Evolutionary conservation across 2,329 filamentous ascomycete genomes (phyloP), one percentile per base, ranked within the genome.

Genomic region (Hymenoscyphus albidus): DNA sequence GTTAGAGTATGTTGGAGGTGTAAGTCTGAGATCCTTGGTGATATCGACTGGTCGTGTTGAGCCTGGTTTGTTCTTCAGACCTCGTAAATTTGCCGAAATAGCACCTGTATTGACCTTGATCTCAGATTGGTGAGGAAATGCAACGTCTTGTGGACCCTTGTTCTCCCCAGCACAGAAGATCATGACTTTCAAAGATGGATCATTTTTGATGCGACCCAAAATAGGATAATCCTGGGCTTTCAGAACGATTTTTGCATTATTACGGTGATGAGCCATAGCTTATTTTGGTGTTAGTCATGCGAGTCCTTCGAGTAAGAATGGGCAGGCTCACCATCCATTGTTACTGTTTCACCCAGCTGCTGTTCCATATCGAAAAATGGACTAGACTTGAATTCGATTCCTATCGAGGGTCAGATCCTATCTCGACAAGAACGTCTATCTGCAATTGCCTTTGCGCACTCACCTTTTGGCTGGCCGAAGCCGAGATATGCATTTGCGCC

Each of bases 41-140:
- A 99, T 90, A 77, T 99, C 95, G 58, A 92, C 93, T 7, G 95
- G 95, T 72, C 92, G 88, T 51, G 95, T 99, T 56, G 95, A 96
- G 27, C 95, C 95, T 6, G 94, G 92, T 76, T 95, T 96, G 76
- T 97, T 97, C 78, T 99, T 99, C 67, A 99, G 78, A 4, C 95
- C 95, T 70, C 95, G 90, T 70, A 96, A 83, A 75, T 98, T 99
- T n/a, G 90, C 89, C 77, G 94, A 95, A 70, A 97, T 84, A 64
- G 97, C 92, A 40, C 90, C 90, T 10, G 87, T 84, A 71, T 99
- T 99, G 63, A 97, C 86, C 75, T 93, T 94, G 64, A 99, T 83
- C 75, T 99, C 95, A 39, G 95, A 90, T 78, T 97, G 93, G 71
- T 94, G 88, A 1, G 95, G 95, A 70, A 99, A 99, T 0, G 91